Percentiles rank a stretch among this genome's conserved stretches.
Conservation (phyloP, 1,139 yeast species). For the Lodderomyces pseudojiufengensis region DNA sequence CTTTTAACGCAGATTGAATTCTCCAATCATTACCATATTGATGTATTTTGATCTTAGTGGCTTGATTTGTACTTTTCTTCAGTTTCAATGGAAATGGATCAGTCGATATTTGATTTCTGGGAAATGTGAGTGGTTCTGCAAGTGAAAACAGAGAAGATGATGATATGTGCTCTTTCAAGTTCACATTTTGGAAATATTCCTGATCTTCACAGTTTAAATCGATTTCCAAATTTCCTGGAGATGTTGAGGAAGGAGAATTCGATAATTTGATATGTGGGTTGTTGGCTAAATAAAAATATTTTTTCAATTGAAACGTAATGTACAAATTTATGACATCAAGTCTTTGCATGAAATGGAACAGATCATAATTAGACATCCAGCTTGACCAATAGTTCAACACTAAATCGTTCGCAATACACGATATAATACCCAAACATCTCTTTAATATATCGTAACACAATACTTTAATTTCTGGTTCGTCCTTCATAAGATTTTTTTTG, state of each 20-base stretch:
- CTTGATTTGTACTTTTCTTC: slow-evolving; percentile 20
- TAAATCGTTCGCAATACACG: slow-evolving; percentile 43
- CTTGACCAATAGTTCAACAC: slow-evolving; percentile 46
- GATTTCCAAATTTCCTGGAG: no score
- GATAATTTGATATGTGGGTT: slow-evolving; percentile 25
- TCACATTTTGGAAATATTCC: slow-evolving; percentile 18
- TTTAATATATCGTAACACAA: slow-evolving; percentile 63
- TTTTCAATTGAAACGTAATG: slow-evolving; percentile 58
- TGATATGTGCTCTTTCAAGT: slow-evolving; percentile 15
- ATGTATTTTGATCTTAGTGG: slow-evolving; percentile 48
- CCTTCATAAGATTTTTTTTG: slow-evolving; percentile 27
- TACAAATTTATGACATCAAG: slow-evolving; percentile 59
- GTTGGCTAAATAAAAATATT: slow-evolving; percentile 34
- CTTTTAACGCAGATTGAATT: slow-evolving; percentile 58
- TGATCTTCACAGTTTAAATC: slow-evolving; percentile 13
- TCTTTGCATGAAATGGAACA: slow-evolving; percentile 39
- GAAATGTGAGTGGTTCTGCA: slow-evolving; percentile 8
- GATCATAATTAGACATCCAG: slow-evolving; percentile 52
- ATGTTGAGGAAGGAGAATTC: slow-evolving; percentile 10
- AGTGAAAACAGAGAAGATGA: slow-evolving; percentile 10
- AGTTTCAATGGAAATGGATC: slow-evolving; percentile 12
- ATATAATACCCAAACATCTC: slow-evolving; percentile 60
- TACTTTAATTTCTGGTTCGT: slow-evolving; percentile 49
- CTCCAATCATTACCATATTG: slow-evolving; percentile 85
- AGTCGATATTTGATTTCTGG: slow-evolving; percentile 8